Base-by-base conservation (phyloP, 148 eudicot species). In the Fagopyrum esculentum region DNA sequence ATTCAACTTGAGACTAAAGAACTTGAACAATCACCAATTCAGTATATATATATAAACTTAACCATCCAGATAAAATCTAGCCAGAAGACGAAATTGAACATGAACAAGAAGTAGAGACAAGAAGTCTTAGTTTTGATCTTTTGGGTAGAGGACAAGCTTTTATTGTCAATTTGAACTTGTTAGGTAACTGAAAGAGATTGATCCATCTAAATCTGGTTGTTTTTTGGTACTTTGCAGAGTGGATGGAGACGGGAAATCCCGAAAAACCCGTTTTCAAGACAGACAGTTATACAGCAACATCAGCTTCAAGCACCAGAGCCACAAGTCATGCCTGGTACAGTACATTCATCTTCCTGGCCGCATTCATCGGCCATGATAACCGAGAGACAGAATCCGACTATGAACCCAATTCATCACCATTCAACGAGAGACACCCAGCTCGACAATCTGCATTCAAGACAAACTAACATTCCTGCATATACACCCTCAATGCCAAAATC, bases 191-290 rank as follows among this genome's bases (percentile, higher is more conserved):
- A 75, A 64, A 82, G 74, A 10, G 74, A 17, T 26, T 74, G 19
- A 45, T 75, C 49, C 11, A 49, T 49, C 52, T 49, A 49, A 49
- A 49, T 49, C 12, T 49, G 52, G 52, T 40, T 66, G 45, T 6
- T 73, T 78, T 75, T 63, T 60, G 13, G 2, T 69, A 17, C 55
- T 47, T 66, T 77, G 86, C 97, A 92, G 97, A 87, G 84, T 82
- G 96, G 85, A 56, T 86, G 89, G 91, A 79, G 80, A 76, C 66
- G 80, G 47, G 85, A 88, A 30, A 72, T 74, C 15, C 77, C 82
- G 11, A 88, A 85, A 82, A 90, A 89, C 57, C 97, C 96, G 11
- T 95, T 95, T 84, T 86, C 96, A 6, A 79, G 84, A 75, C 86
- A 83, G 56, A 75, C 77, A 17, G 47, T 74, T 44, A 6, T 80